phyloP scores from a whole-genome alignment of 2,329 filamentous ascomycete species.

The Cladorrhinum sp. region DNA sequence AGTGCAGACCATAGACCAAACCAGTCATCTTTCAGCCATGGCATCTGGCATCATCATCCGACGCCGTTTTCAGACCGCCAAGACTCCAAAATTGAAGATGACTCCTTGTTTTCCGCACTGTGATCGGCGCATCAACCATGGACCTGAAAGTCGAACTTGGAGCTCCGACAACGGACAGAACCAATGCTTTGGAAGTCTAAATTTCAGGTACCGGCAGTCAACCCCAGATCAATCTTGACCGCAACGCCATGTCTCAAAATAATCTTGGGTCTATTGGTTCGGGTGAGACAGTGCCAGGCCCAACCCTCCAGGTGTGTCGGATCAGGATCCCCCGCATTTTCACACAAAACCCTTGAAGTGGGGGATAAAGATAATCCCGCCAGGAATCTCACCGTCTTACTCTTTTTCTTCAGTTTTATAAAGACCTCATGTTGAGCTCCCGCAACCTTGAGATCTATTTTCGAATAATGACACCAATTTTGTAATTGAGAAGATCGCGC shows the following conservation, averaged over 20 bases:
- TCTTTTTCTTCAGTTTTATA: neutral
- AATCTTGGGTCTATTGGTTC: neutral
- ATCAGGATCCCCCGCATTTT: neutral
- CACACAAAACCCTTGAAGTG: neutral
- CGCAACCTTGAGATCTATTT: neutral
- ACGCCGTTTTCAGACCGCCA: neutral
- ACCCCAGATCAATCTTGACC: neutral
- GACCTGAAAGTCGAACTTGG: neutral
- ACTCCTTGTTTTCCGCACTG: neutral
- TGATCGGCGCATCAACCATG: neutral
- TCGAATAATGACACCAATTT: neutral
- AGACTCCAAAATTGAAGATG: neutral
- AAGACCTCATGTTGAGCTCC: neutral
- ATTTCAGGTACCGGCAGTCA: neutral
- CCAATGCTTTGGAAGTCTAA: neutral
- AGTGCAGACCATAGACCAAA: too few relatives aligned
- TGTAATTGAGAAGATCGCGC: neutral
- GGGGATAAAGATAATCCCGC: neutral
- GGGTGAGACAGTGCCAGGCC: neutral
- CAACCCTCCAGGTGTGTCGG: neutral
- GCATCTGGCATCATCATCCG: neutral
- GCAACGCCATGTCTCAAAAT: neutral
- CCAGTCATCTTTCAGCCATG: neutral
- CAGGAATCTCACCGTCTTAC: neutral
- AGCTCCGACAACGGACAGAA: slow-evolving; percentile 15